Evolutionary conservation across 1,284 basidiomycete species (phyloP), one percentile per base, ranked within the genome.

Genomic region (Inonotus hispidus): DNA sequence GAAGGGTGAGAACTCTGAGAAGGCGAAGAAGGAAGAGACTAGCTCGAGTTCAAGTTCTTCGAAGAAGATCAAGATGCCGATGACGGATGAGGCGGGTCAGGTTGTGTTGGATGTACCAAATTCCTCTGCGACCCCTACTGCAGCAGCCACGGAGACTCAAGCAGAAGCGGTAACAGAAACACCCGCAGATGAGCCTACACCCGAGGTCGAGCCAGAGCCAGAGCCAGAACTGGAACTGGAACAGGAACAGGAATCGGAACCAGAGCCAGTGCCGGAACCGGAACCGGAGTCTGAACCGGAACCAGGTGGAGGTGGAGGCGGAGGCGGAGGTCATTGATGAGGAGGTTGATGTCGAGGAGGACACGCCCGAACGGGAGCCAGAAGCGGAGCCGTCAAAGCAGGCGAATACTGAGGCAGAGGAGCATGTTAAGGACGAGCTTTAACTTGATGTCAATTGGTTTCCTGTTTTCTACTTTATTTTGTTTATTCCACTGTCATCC

Each of bases 1-100:
- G 11, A 58, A 62, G 37, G 64, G 63, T 8, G 19, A 16, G 14
- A 39, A 69, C 64, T 59, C 53, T 35, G 59, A 68, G 21, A 62
- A 49, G 35, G 60, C 55, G 27, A 54, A 49, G 19, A 56, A 63
- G 35, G 49, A 37, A 3, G 25, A 32, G 6, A 53, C 47, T 16
- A 43, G 23, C 46, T 45, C 46, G 52, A 47, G 46, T 65, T 65
- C 62, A 67, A 66, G 56, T 63, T 64, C 43, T 70, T 62, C 66
- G 43, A 65, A 69, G 63, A 65, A 64, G 39, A 64, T 66, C 13
- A 68, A 66, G 63, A 72, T 70, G 69, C 67, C 67, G 27, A 68
- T 69, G 69, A 72, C 72, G 39, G 72, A 68, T 60, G 70, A 71
- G 37, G 68, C 62, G 23, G 70, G 67, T 14, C 70, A 72, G 61